Evolutionary conservation across 805 yeast genomes (phyloP).

Genomic region (Metschnikowia henanensis): DNA sequence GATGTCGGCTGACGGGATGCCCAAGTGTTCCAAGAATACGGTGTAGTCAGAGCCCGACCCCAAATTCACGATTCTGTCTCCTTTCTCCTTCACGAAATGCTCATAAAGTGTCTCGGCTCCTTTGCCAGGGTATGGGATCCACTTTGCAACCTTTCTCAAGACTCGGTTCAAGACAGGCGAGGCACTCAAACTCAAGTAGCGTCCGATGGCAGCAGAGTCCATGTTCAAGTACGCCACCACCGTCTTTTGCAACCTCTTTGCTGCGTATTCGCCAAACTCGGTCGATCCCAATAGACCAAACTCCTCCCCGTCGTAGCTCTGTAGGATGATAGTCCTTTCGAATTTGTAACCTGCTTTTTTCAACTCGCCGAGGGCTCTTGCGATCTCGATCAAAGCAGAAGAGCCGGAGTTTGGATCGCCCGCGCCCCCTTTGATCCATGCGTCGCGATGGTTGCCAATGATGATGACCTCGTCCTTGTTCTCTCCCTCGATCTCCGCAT

Average conservation of each 20-base stretch:
- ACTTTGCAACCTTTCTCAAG: constrained; percentile 38
- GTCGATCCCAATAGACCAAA: constrained; percentile 74
- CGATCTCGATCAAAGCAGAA: constrained; percentile 62
- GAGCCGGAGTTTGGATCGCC: constrained; percentile 80
- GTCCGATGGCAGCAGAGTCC: constrained; percentile 63
- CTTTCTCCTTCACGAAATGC: constrained; percentile 43
- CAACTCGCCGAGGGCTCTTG: constrained; percentile 56
- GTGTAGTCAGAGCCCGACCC: constrained; percentile 45
- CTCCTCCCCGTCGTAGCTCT: constrained; percentile 84
- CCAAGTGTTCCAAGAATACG: constrained; percentile 64
- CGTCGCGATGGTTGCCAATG: constrained; percentile 77
- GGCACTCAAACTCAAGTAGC: constrained; percentile 44
- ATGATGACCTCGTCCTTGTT: constrained; percentile 54
- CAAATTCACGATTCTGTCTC: constrained; percentile 29
- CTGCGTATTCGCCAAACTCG: constrained; percentile 69
- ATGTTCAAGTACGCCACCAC: constrained; percentile 69
- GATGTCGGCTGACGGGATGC: constrained; percentile 57
- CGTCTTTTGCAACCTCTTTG: constrained; percentile 42
- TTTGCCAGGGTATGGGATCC: constrained; percentile 18
- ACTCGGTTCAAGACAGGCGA: constrained; percentile 57
- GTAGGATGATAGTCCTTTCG: constrained; percentile 62
- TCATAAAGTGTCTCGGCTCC: constrained; percentile 37
- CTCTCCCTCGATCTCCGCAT: constrained; percentile 59
- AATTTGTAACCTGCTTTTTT: constrained; percentile 69
- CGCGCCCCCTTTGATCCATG: constrained; percentile 80